phyloP scores from a whole-genome alignment of 306 rosid genomes.

The Castanea crenata region DNA sequence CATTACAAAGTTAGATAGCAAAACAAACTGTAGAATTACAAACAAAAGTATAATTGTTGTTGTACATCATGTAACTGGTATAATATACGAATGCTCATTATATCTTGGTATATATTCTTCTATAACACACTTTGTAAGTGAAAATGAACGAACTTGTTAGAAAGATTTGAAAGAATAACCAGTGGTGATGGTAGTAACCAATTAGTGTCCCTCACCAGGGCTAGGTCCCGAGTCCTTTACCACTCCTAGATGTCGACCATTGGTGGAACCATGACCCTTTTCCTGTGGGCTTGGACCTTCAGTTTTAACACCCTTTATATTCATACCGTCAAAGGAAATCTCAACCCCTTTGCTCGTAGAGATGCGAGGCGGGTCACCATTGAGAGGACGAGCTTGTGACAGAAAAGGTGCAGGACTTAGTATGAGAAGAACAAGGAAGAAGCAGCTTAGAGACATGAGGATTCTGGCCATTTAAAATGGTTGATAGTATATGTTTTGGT shows the following conservation, averaged over 20 bases:
- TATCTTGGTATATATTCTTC: not conserved
- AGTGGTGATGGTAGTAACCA: not conserved
- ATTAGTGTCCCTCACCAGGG: conserved; percentile 27
- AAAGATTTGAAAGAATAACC: not conserved
- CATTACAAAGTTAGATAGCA: not conserved
- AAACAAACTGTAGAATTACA: not conserved
- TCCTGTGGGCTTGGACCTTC: conserved; percentile 32
- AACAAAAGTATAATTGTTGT: not conserved
- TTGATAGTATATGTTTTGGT: not conserved
- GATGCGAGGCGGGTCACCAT: not conserved
- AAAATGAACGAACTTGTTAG: not conserved
- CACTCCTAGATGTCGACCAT: conserved; percentile 25
- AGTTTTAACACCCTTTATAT: conserved; percentile 15
- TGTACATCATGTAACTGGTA: not conserved
- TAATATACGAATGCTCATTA: not conserved
- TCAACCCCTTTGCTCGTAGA: not conserved
- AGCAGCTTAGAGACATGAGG: conserved; percentile 8
- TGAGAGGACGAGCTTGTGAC: conserved; percentile 34
- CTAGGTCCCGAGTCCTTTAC: conserved; percentile 30
- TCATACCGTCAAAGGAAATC: conserved; percentile 16
- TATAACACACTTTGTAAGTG: not conserved
- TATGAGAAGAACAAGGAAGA: conserved; percentile 5
- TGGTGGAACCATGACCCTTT: conserved; percentile 16
- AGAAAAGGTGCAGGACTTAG: not conserved
- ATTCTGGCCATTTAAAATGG: conserved; percentile 16